phyloP scores from a whole-genome alignment of 192 early-diverging fungal species.

The Coemansia sp. region DNA sequence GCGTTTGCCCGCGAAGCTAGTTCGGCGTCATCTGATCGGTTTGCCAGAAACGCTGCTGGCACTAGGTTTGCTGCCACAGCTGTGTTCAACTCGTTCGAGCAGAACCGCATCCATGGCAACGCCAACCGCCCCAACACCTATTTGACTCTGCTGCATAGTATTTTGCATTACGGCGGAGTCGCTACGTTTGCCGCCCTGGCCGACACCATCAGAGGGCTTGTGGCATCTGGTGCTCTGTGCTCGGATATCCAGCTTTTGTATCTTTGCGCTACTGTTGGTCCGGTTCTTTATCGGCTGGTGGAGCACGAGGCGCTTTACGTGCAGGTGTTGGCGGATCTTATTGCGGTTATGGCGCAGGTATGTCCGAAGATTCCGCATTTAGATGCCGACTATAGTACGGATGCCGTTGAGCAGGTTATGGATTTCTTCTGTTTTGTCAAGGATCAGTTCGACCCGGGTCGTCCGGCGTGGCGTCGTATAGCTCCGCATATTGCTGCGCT shows the following conservation, averaged over 20 bases:
- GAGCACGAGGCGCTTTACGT: conserved; percentile 52
- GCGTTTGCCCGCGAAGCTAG: conserved; percentile 37
- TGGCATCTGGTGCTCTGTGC: conserved; percentile 46
- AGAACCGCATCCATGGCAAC: conserved; percentile 57
- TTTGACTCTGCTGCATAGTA: conserved; percentile 71
- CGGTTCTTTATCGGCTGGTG: conserved; percentile 66
- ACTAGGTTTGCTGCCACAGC: conserved; percentile 58
- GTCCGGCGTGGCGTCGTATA: conserved; percentile 41
- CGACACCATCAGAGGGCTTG: conserved; percentile 41
- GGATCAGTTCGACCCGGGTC: conserved; percentile 53
- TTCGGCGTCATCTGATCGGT: conserved; percentile 18
- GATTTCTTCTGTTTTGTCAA: conserved; percentile 58
- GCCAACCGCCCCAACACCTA: conserved; percentile 73
- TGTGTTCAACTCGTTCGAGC: conserved; percentile 66
- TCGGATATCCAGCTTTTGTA: conserved; percentile 76
- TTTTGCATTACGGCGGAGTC: conserved; percentile 72
- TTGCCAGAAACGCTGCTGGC: conserved; percentile 52
- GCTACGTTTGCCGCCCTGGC: conserved; percentile 60
- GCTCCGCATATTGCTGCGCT: conserved; percentile 50
- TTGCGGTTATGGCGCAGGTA: conserved; percentile 45
- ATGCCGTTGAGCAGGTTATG: conserved; percentile 54
- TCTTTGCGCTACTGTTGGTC: conserved; percentile 70
- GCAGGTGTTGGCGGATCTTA: conserved; percentile 47
- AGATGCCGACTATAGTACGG: conserved; percentile 28
- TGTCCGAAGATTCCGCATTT: conserved; percentile 27